Conservation (phyloP, 371 early-diverging fungal genomes). For the Mortierella sp. region DNA sequence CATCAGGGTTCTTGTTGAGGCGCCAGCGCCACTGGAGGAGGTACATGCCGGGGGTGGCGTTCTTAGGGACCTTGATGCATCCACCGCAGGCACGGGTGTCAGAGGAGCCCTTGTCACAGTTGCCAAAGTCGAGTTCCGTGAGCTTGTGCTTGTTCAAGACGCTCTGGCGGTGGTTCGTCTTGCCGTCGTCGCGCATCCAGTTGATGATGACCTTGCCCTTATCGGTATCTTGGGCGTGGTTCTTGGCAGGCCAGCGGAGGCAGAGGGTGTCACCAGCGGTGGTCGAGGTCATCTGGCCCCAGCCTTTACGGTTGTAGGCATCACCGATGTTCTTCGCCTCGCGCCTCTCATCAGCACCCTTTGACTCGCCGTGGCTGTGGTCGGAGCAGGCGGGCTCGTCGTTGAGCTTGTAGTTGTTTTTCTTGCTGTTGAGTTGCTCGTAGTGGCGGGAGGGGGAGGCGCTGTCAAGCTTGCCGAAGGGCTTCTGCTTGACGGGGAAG, state of each 20-base stretch:
- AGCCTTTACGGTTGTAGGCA: neutral
- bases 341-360: conserved; percentile 26
- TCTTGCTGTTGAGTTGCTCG: conserved; percentile 13
- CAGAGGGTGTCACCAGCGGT: conserved; percentile 66
- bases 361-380: conserved; percentile 1
- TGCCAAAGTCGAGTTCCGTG: conserved; percentile 10
- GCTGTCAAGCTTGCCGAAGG: conserved; percentile 20
- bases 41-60: conserved; percentile 15
- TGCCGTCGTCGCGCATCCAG: conserved; percentile 8
- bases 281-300: conserved; percentile 54
- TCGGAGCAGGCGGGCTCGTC: conserved; percentile 14
- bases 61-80: conserved; percentile 21
- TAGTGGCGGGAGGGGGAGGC: conserved; percentile 19
- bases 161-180: conserved; percentile 11
- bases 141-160: conserved; percentile 12
- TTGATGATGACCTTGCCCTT: conserved; percentile 21
- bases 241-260: conserved; percentile 66
- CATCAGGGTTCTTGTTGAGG: conserved; percentile 13
- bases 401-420: conserved; percentile 2
- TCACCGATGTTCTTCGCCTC: neutral
- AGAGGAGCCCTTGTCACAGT: conserved; percentile 14
- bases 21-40: conserved; percentile 31
- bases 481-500: conserved; percentile 5
- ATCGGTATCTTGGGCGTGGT: conserved; percentile 16
- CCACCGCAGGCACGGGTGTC: conserved; percentile 25